Base-by-base conservation (phyloP, 2,329 filamentous ascomycete genomes). In the Cryoendolithus antarcticus region DNA sequence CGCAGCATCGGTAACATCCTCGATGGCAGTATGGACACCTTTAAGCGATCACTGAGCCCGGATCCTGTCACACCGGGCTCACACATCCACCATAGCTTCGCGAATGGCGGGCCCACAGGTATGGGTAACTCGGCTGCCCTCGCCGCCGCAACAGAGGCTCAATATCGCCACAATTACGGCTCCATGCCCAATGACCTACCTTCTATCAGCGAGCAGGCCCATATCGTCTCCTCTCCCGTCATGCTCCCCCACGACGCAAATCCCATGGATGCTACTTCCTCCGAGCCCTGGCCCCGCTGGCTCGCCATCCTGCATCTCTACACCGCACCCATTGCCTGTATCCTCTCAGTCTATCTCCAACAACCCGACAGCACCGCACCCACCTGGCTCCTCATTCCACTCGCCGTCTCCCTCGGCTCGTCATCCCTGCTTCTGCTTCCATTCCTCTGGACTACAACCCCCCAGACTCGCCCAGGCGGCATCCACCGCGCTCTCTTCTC, bases 261-360 rank as follows among this genome's bases (percentile, higher is more conserved):
- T 37, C 2, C 36, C 37, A 37, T 44, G 30, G 37, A 45, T 4
- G 24, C 32, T 29, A 24, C 37, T 37, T 9, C 45, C 48, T 27
- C 24, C 6, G 47, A 55, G 32, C 44, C 77, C 24, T 96, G 91
- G 88, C 93, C 88, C 53, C 75, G 86, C 38, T 98, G 91, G 89
- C 74, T 98, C 3, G 74, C 93, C 9, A 75, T 79, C 9, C 61
- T 91, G 7, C 93, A 98, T 53, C 71, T 91, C 35, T 86, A 95
- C 56, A 84, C 82, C 0, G 86, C 88, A 0, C 91, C 91, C 0
- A 61, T 91, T 13, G 94, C 96, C 60, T 75, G 88, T 33, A 73
- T 83, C 1, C 57, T 86, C 11, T 76, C 94, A 24, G 59, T 86
- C 12, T 59, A 53, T 38, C 43, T 30, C 67, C 58, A 61, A 43